These are phyloP conservation scores for Boletus rufocinnamomeus DNA, from an alignment of 768 basidiomycete genomes.

Conservation along the genomic window DNA sequence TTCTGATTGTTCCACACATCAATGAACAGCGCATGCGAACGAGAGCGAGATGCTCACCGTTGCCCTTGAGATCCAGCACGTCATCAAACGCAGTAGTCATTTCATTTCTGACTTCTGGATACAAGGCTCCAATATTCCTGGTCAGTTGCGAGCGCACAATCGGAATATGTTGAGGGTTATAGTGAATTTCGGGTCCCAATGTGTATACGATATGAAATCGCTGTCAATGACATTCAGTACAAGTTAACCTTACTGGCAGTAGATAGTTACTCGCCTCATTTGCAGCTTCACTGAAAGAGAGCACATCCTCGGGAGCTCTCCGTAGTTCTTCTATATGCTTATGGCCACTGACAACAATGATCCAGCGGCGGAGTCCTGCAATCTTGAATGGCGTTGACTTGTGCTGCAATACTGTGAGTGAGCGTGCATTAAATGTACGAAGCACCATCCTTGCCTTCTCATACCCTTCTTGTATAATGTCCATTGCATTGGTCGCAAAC, in stretches of 20 bases:
- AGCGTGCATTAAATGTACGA: not conserved
- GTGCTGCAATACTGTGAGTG: not conserved
- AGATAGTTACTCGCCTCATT: slow-evolving; percentile 32
- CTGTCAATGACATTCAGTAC: slow-evolving; percentile 25
- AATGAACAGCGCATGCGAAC: not conserved
- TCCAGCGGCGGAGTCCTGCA: slow-evolving; percentile 36
- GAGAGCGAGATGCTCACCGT: slow-evolving; percentile 10
- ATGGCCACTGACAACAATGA: slow-evolving; percentile 37
- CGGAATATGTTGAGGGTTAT: slow-evolving; percentile 30
- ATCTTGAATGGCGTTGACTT: slow-evolving; percentile 36
- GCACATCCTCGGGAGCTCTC: slow-evolving; percentile 39
- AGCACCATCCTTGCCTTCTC: slow-evolving; percentile 21
- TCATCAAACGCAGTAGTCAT: slow-evolving; percentile 42
- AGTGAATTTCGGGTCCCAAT: slow-evolving; percentile 34
- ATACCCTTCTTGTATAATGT: slow-evolving; percentile 36
- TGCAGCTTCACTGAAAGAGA: slow-evolving; percentile 37
- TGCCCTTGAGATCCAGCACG: slow-evolving; percentile 27
- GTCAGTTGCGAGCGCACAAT: slow-evolving; percentile 26
- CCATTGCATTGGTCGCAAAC: slow-evolving; percentile 14
- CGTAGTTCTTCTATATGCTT: slow-evolving; percentile 42
- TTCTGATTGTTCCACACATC: slow-evolving; percentile 27
- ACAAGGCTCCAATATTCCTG: slow-evolving; percentile 40
- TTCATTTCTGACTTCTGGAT: slow-evolving; percentile 48
- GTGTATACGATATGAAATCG: slow-evolving; percentile 40
- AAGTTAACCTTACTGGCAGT: too few species aligned